These are phyloP conservation scores for Fusarium torulosum DNA, from an alignment of 2,329 filamentous ascomycete genomes.

Conservation along the genomic window DNA sequence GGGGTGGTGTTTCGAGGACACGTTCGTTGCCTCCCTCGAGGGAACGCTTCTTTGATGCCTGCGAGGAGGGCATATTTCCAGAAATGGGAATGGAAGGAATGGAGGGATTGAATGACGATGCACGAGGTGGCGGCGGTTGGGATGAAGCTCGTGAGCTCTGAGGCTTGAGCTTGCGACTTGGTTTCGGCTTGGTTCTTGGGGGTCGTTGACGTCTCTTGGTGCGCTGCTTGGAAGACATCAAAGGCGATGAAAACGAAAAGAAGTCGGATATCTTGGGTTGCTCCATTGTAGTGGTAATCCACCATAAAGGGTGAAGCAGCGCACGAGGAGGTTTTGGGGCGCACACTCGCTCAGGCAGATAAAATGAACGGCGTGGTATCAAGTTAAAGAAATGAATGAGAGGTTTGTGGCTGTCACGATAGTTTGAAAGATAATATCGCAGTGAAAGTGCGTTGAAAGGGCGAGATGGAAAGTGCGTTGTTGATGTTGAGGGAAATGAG, in stretches of 20 bases:
- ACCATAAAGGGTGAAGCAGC: neutral
- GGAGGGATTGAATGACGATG: neutral
- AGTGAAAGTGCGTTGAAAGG: neutral
- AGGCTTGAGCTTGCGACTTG: neutral
- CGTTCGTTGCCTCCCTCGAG: neutral
- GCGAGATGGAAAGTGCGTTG: neutral
- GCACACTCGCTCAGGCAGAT: no score
- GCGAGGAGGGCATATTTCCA: slow-evolving; percentile 6
- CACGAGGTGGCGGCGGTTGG: neutral
- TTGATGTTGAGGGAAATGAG: slow-evolving; percentile 2
- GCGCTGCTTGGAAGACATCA: neutral
- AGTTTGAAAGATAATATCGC: neutral
- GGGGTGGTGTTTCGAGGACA: slow-evolving; percentile 17
- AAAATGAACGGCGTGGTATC: no score
- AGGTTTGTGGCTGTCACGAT: neutral
- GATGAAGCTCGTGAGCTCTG: neutral
- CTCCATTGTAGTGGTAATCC: slow-evolving; percentile 15
- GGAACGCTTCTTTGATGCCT: neutral
- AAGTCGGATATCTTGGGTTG: slow-evolving; percentile 36
- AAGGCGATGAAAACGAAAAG: slow-evolving; percentile 11
- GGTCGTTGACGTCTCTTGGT: neutral
- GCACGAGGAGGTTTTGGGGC: no score
- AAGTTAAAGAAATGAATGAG: neutral
- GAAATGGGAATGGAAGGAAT: slow-evolving; percentile 7
- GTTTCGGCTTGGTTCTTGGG: neutral